Base-by-base conservation (phyloP, 352 stramenopile genomes). In the Thraustochytrium striatum region DNA sequence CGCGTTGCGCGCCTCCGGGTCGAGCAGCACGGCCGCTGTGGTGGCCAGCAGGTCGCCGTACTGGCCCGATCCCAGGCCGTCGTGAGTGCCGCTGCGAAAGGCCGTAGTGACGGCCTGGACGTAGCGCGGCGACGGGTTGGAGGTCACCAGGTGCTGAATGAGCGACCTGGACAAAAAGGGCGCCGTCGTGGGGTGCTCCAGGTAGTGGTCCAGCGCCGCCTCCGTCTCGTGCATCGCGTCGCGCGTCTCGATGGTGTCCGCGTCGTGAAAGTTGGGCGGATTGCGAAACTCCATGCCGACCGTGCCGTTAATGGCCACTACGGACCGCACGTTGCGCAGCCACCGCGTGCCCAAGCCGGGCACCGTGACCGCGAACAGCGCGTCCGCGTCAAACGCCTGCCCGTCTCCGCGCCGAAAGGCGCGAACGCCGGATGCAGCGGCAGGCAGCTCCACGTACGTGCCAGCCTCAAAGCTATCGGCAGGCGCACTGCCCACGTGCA, bases 211-310 rank as follows among this genome's bases (percentile, higher is more conserved):
- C 2, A 92, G 59, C 0, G 79, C 83, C 9, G 85, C 87, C 57
- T 92, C 87, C 11, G 83, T 89, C 75, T 91, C 87, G 38, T 87
- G 83, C 28, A 79, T 30, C n/a, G 83, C 78, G 72, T 90, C 85
- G 30, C 82, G 61, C n/a, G 44, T 25, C 75, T 79, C 58, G 25
- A 73, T 72, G 28, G 85, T 83, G 55, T 70, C 58, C 36, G 85
- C 39, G 28, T 28, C 81, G 19, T 84, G 85, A 52, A 89, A 90
- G 28, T 83, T 57, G 1, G 81, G 57, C 28, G 85, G 86, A 73
- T 91, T 89, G 32, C 83, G 52, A 61, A 91, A 90, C 35, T 78
- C 61, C 30, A 81, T 86, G n/a, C 72, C 53, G 9, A 35, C n/a
- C 30, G 25, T 69, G 33, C 58, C 58, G 28, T 13, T 83, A 68